Base-by-base conservation (phyloP, 1,139 yeast genomes). In the Candida tetrigidarum region DNA sequence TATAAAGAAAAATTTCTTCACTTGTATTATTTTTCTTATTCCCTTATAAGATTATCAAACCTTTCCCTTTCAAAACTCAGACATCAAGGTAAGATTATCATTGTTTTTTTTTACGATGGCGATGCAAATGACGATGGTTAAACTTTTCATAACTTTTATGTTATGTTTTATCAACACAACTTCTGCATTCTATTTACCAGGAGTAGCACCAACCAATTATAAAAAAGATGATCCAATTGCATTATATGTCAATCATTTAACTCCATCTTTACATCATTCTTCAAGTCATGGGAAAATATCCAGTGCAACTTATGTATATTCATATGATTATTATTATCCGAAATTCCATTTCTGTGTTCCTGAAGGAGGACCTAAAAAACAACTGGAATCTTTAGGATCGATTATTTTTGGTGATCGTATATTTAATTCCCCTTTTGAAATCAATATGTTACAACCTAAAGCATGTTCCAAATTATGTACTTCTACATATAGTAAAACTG, bases 341-440 rank as follows among this genome's bases (percentile, higher is more conserved):
- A 82, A 83, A 51, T 85, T 95, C 60, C 90, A 86, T 60, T 89
- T 92, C 65, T 93, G 99, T 67, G 62, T 64, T 48, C 99, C 98
- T 0, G 63, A 68, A 42, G 84, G 76, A 26, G 88, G 86, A 0
- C 81, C 86, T 14, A 73, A 76, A 55, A 84, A 86, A 55, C 96
- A 90, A 64, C 82, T 90, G 55, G 98, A 92, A 67, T 86, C 96
- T 10, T 75, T 93, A 43, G 99, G 99, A 6, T 85, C 97, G 1
- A 86, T 93, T 52, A 76, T 93, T 47, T 91, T 95, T 65, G 99
- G 99, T 50, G 99, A 93, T 67, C 79, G 99, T 61, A 91, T 93
- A 52, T 91, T 88, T 74, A 86, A 89, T 60, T 90, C 98, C 7
- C 97, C 98, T 2, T 90, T 88, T 59, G 80, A 86, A 46, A 71